Conservation (phyloP, 306 rosid genomes). For the Dryas octopetala region DNA sequence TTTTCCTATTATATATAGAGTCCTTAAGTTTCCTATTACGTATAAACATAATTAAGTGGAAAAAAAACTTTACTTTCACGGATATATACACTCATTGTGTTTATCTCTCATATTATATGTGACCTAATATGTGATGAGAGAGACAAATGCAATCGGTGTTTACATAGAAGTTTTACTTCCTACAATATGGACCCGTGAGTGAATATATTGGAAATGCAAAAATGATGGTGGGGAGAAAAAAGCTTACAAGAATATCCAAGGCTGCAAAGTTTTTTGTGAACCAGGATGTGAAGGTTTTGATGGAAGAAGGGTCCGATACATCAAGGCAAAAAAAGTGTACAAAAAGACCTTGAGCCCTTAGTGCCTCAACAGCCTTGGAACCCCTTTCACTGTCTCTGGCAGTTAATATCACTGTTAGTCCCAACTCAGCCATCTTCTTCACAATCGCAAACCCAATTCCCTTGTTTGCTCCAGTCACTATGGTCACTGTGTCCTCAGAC, state of each 20-base stretch:
- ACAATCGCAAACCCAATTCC: conserved; percentile 84
- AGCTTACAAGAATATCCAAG: conserved; percentile 69
- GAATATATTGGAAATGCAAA: too few species aligned
- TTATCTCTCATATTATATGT: too few species aligned
- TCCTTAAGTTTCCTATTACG: too few species aligned
- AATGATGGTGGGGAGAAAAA: too few species aligned
- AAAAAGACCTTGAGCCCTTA: conserved; percentile 42
- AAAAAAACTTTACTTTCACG: too few species aligned
- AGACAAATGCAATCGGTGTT: too few species aligned
- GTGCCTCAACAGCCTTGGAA: conserved; percentile 41
- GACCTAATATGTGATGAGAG: too few species aligned
- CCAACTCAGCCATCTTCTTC: conserved; percentile 62
- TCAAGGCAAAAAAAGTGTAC: conserved; percentile 57
- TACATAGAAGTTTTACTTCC: too few species aligned
- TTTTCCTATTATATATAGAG: too few species aligned
- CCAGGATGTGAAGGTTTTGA: conserved; percentile 47
- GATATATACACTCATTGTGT: too few species aligned
- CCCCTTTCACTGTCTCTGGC: conserved; percentile 69
- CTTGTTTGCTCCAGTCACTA: conserved; percentile 86
- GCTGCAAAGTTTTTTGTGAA: conserved; percentile 49
- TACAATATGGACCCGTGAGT: too few species aligned
- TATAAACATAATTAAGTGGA: too few species aligned
- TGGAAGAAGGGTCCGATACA: conserved; percentile 66
- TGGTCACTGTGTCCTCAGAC: conserved; percentile 68
- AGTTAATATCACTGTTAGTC: conserved; percentile 61